These are phyloP conservation scores for Kazachstania martiniae DNA, from an alignment of 805 yeast genomes.

Conservation along the genomic window DNA sequence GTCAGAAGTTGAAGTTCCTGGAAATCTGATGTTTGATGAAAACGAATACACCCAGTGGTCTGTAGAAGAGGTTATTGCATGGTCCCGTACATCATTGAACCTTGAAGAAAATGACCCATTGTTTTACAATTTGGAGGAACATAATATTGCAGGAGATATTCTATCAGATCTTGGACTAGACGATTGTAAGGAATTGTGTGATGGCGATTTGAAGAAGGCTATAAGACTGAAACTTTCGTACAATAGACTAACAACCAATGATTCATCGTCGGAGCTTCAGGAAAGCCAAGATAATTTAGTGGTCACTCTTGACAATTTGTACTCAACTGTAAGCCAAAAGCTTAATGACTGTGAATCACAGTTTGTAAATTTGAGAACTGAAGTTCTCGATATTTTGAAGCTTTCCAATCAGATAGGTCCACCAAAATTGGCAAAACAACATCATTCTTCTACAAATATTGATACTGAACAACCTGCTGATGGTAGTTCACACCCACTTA, in stretches of 20 bases:
- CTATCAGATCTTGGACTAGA: conserved; percentile 57
- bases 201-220: conserved; percentile 42
- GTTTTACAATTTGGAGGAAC: conserved; percentile 9
- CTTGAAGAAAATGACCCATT: conserved; percentile 9
- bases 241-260: conserved; percentile 35
- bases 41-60: conserved; percentile 14
- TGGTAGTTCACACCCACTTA: no score
- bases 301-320: conserved; percentile 17
- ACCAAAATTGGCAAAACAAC: not conserved
- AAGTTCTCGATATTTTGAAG: conserved; percentile 23
- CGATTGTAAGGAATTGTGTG: conserved; percentile 67
- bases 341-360: conserved; percentile 25
- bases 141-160: conserved; percentile 43
- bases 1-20: not conserved
- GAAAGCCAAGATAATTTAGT: conserved; percentile 27
- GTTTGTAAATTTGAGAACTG: conserved; percentile 21
- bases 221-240: conserved; percentile 50
- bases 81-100: conserved; percentile 16
- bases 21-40: not conserved
- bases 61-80: conserved; percentile 14
- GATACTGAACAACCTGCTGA: not conserved
- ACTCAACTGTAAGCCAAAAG: conserved; percentile 17
- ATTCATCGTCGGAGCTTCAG: conserved; percentile 8
- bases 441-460: not conserved
- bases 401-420: conserved; percentile 3